Evolutionary conservation across 2,329 filamentous ascomycete species (phyloP), one percentile per base, ranked within the genome.

Genomic region (Penicillium capsulatum): DNA sequence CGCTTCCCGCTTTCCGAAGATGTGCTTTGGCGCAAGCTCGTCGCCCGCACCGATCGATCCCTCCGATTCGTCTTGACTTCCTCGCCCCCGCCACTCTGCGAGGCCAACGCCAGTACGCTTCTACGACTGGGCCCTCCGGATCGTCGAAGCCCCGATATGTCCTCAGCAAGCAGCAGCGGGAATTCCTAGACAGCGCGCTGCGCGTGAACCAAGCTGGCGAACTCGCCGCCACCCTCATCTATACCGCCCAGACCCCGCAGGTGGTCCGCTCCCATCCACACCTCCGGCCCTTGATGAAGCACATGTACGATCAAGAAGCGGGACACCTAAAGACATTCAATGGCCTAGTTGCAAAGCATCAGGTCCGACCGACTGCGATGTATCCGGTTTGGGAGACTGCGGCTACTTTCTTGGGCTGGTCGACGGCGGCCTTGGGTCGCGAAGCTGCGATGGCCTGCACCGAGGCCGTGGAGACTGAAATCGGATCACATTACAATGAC

Each of bases 401-500:
- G 8, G 86, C 92, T 1, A 83, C 84, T 0, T 79, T 83, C 0
- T 68, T 98, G 6, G 92, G 92, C 13, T 96, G 92, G 89, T 77
- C 79, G 3, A 98, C 92, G 0, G 92, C 86, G 0, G 69, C 92
- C 29, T 76, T 98, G 75, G 90, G 92, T 1, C 79, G 88, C 34
- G 89, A 97, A 68, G 90, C 91, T 2, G 91, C 92, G 24, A 98
- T 98, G 92, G 92, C 92, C 9, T 98, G 92, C 63, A 97, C 92
- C 1, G 92, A 98, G 68, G 92, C 92, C 1, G 91, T 98, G 1
- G 92, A 98, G 74, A 98, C 91, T 5, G 92, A 97, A 71, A 98
- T 98, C 48, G 92, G 92, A 2, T 81, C 81, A 17, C 92, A 98
- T 68, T 98, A 98, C 65, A 97, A 97, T 62, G 81, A 81, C 49